phyloP scores from a whole-genome alignment of 139 green algal genomes.

The Tetratostichococcus sp. region DNA sequence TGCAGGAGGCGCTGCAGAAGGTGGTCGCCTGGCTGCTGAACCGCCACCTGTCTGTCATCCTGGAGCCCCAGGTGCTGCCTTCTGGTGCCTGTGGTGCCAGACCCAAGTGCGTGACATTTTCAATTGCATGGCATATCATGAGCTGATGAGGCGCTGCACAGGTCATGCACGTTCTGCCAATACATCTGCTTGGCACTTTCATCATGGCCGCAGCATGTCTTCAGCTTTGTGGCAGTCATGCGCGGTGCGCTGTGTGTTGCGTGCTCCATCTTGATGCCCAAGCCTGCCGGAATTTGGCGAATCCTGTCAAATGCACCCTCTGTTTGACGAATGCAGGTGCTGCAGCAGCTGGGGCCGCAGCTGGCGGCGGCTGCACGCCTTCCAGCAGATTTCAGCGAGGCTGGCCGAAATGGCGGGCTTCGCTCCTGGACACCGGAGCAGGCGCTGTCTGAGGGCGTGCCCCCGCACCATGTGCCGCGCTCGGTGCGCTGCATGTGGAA shows the following conservation, averaged over 20 bases:
- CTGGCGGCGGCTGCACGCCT: background rate
- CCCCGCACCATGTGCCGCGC: background rate
- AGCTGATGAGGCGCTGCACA: too few relatives aligned
- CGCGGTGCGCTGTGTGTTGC: too few relatives aligned
- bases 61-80: slow-evolving; percentile 37
- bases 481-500: background rate
- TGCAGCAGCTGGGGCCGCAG: slow-evolving; percentile 3
- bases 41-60: slow-evolving; percentile 31
- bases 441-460: background rate
- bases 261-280: too few relatives aligned
- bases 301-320: too few relatives aligned
- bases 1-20: slow-evolving; percentile 12
- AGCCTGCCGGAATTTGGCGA: too few relatives aligned
- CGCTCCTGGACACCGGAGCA: slow-evolving; percentile 9
- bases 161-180: too few relatives aligned
- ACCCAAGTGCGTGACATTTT: too few relatives aligned
- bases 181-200: too few relatives aligned
- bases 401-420: background rate
- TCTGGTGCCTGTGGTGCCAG: too few relatives aligned
- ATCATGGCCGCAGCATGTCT: too few relatives aligned
- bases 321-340: background rate
- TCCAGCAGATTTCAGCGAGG: background rate
- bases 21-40: slow-evolving; percentile 43
- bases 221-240: too few relatives aligned
- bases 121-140: too few relatives aligned